Evolutionary conservation across 108 stramenopile genomes (phyloP).

Genomic region (Pseudonitzschia multiseries): DNA sequence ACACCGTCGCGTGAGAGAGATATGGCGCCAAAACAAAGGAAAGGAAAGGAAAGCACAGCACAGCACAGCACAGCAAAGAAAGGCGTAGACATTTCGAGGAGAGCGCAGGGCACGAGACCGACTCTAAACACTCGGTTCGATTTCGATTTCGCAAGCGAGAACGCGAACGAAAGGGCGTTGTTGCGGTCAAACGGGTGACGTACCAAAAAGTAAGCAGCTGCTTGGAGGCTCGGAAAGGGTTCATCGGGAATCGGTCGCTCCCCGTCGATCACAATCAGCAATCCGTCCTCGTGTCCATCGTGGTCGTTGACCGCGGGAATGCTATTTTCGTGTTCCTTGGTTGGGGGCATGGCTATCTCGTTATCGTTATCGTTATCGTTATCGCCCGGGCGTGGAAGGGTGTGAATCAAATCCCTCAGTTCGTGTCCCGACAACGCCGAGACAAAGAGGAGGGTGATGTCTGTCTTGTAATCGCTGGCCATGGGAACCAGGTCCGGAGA

Average conservation of each 20-base stretch:
- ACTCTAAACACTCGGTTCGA: no score
- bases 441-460: constrained; percentile 37
- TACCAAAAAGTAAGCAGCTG: constrained; percentile 28
- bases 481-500: constrained; percentile 32
- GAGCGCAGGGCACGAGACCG: no score
- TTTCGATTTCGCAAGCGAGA: no score
- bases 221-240: constrained; percentile 3
- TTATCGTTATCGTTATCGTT: not conserved
- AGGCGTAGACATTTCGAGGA: no score
- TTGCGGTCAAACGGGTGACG: no score
- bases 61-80: no score
- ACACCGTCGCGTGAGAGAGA: not conserved
- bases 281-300: not conserved
- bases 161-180: no score
- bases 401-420: constrained; percentile 18
- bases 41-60: no score
- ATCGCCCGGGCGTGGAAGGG: not conserved
- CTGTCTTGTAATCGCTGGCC: constrained; percentile 24
- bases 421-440: constrained; percentile 28
- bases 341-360: not conserved
- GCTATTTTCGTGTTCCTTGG: no score
- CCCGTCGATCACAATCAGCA: constrained; percentile 23
- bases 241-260: not conserved
- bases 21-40: not conserved
- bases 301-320: not conserved